Percentiles rank a stretch among this genome's conserved stretches.
These are phyloP conservation scores for Astrocystis sublimbata DNA, from an alignment of 495 filamentous ascomycete genomes.

Conservation along the genomic window DNA sequence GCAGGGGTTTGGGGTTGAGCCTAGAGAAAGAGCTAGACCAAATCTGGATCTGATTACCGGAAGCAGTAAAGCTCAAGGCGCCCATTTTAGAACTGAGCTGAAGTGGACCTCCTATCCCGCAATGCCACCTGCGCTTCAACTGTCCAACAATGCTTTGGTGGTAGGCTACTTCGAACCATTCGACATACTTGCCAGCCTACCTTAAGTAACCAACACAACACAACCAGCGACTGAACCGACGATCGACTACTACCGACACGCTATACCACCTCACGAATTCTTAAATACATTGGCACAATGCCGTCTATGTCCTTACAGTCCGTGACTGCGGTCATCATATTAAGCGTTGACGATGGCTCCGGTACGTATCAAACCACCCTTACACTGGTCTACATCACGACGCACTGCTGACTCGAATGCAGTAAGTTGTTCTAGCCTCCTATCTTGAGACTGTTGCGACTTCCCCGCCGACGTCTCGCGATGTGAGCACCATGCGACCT, in stretches of 20 bases:
- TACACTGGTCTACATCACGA: neutral
- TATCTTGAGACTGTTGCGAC: neutral
- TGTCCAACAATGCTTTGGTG: neutral
- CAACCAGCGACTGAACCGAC: neutral
- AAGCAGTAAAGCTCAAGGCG: neutral
- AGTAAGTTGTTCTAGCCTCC: conserved; percentile 9
- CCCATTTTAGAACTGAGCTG: neutral
- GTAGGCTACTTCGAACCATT: neutral
- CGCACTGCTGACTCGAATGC: conserved; percentile 1
- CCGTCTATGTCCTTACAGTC: conserved; percentile 81
- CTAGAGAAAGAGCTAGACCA: too few species aligned
- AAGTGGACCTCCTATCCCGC: neutral
- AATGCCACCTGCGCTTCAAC: conserved; percentile 14
- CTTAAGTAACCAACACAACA: neutral
- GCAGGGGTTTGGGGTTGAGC: too few species aligned
- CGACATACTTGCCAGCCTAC: neutral
- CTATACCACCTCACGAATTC: neutral
- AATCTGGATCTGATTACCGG: too few species aligned
- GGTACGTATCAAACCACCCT: conserved; percentile 13
- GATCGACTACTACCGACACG: neutral
- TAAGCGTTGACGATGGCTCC: conserved; percentile 82
- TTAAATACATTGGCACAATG: conserved; percentile 34
- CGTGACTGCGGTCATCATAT: conserved; percentile 88
- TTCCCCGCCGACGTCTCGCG: neutral
- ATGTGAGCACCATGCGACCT: neutral